These are phyloP conservation scores for Microdochium paspali DNA, from an alignment of 2,329 filamentous ascomycete species.

Conservation along the genomic window DNA sequence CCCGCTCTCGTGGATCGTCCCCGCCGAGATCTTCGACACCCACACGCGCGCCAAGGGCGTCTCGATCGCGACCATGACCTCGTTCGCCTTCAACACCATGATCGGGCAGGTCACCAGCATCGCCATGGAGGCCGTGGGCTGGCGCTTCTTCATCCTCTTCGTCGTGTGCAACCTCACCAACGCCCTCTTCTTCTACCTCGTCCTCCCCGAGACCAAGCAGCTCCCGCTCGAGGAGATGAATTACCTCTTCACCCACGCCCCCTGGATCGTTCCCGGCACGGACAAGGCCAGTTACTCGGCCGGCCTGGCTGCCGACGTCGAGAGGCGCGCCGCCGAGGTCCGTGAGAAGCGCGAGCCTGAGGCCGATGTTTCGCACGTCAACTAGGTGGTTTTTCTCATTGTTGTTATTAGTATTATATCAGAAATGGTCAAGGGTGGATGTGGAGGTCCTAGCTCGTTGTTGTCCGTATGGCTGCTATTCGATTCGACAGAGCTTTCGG, in stretches of 20 bases:
- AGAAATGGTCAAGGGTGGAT: neutral
- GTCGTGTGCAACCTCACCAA: conserved; percentile 50
- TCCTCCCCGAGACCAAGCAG: conserved; percentile 56
- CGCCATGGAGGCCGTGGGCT: conserved; percentile 45
- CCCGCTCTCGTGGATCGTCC: conserved; percentile 52
- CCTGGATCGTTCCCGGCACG: conserved; percentile 50
- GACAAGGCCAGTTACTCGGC: conserved; percentile 40
- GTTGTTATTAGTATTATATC: neutral
- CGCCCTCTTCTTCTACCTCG: conserved; percentile 44
- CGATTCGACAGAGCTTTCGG: too few species aligned
- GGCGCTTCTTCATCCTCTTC: conserved; percentile 51
- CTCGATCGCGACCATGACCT: conserved; percentile 62
- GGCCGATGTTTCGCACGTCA: neutral
- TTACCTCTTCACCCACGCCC: conserved; percentile 51
- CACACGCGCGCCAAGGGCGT: conserved; percentile 67
- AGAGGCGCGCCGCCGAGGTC: conserved; percentile 47
- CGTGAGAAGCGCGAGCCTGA: conserved; percentile 31
- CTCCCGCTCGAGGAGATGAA: conserved; percentile 60
- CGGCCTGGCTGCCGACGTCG: conserved; percentile 38
- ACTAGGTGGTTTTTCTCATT: neutral
- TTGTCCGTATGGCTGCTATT: too few species aligned
- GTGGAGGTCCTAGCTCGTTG: too few species aligned
- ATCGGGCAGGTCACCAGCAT: conserved; percentile 23
- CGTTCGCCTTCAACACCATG: conserved; percentile 63
- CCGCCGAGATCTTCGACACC: conserved; percentile 69